Base-by-base conservation (phyloP, 352 stramenopile species). In the Phytophthora pini region DNA sequence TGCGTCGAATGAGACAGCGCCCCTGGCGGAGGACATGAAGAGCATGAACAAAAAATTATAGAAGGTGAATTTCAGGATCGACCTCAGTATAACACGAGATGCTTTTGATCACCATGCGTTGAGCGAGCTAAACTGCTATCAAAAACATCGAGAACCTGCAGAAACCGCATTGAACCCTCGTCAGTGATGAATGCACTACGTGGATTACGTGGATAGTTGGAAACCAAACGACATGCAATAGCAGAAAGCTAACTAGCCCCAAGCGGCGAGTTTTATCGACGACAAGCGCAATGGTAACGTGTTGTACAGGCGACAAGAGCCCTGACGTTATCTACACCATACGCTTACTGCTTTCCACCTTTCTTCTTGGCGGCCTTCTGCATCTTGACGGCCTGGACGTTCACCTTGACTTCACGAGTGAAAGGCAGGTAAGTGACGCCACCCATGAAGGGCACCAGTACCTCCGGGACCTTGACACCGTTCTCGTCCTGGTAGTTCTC, bases 401-500 rank as follows among this genome's bases (percentile, higher is more conserved):
- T 95, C 38, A 92, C 85, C 82, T 94, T 97, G 62, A 89, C 90
- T 49, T 98, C 96, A 55, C 95, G 90, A n/a, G 97, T 93, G 74
- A 99, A 99, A 26, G 98, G 97, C 58, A 99, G 68, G 84, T 99
- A 99, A 22, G 97, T 98, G 43, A 98, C 93, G 57, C 98, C 98
- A 31, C 96, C 97, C 97, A 99, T 99, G 79, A 97, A 99, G 7
- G 97, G 97, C 59, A 98, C 86, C 32, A 99, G 88, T 41, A 98
- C 95, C 74, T 99, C 93, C 6, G 98, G 98, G 20, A 99, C 96
- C 58, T 92, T 92, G 34, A 99, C 96, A 57, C 98, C 97, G 39
- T 98, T 97, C 68, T 93, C 86, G 50, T 98, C 97, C 84, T 99
- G 98, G 83, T 93, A 98, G 78, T 99, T 99, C 82, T 99, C 98